Evolutionary conservation across 1,284 basidiomycete species (phyloP).

Genomic region (Golubevia pallescens): DNA sequence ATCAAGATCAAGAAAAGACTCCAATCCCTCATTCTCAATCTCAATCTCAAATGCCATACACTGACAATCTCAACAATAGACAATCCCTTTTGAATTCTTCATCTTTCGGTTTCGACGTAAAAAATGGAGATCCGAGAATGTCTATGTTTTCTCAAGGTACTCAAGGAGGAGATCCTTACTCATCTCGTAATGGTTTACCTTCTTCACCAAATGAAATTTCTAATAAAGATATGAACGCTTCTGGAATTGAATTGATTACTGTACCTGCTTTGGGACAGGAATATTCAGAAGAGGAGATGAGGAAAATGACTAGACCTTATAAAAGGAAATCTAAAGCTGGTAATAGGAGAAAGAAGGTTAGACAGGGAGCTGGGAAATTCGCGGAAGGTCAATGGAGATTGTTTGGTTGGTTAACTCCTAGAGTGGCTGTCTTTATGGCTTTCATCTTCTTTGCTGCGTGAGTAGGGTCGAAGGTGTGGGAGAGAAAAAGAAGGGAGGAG

Average conservation of each 20-base stretch:
- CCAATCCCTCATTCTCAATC: background rate
- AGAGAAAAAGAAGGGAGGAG: background rate
- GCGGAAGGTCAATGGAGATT: slow-evolving; percentile 34
- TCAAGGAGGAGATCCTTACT: slow-evolving; percentile 5
- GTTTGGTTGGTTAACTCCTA: slow-evolving; percentile 35
- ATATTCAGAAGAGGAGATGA: slow-evolving; percentile 41
- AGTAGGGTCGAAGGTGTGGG: background rate
- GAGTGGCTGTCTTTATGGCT: slow-evolving; percentile 35
- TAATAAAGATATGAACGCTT: slow-evolving; percentile 23
- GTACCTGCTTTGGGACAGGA: slow-evolving; percentile 52
- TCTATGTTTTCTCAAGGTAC: background rate
- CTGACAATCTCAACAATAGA: slow-evolving; percentile 15
- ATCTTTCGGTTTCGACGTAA: slow-evolving; percentile 49
- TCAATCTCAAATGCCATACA: slow-evolving; percentile 15
- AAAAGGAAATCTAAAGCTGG: slow-evolving; percentile 23
- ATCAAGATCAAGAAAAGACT: background rate
- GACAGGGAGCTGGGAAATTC: slow-evolving; percentile 17
- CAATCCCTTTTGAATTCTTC: slow-evolving; percentile 28
- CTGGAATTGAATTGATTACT: slow-evolving; percentile 53
- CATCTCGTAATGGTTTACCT: no score
- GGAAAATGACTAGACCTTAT: slow-evolving; percentile 25
- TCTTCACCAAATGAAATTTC: slow-evolving; percentile 11
- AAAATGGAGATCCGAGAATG: slow-evolving; percentile 36
- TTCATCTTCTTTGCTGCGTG: slow-evolving; percentile 23
- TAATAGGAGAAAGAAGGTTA: slow-evolving; percentile 15